Evolutionary conservation across 1,284 basidiomycete genomes (phyloP).

Genomic region (Sanghuangporus sanghuang): DNA sequence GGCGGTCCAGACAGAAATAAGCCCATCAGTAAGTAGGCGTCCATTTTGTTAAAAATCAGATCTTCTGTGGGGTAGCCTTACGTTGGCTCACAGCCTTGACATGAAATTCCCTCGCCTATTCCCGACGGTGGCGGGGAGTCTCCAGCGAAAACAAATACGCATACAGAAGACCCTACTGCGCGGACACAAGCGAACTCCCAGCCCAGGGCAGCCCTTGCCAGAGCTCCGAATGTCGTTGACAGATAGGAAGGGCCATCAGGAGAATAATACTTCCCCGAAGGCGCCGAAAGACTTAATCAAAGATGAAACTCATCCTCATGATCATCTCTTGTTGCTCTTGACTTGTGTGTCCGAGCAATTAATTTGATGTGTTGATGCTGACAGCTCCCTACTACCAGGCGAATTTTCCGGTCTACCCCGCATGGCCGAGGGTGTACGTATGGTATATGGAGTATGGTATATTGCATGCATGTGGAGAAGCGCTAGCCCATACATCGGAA

Average conservation of each 20-base stretch:
- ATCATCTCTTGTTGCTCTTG: background rate
- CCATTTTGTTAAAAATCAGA: no score
- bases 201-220: background rate
- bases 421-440: background rate
- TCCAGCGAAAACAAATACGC: no score
- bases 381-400: background rate
- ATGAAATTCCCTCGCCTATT: no score
- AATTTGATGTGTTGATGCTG: background rate
- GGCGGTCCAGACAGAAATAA: no score
- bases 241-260: background rate
- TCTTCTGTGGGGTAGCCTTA: no score
- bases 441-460: background rate
- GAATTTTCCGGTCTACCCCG: background rate
- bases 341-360: background rate
- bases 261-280: background rate
- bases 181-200: no score
- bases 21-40: no score
- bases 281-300: background rate
- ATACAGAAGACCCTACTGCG: no score
- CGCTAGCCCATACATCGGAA: background rate
- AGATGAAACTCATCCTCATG: background rate
- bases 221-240: no score
- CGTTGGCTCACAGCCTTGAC: no score
- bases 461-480: background rate
- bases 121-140: no score